Evolutionary conservation across 768 basidiomycete genomes (phyloP).

Genomic region (Tylopilus plumbeoviolaceoides): DNA sequence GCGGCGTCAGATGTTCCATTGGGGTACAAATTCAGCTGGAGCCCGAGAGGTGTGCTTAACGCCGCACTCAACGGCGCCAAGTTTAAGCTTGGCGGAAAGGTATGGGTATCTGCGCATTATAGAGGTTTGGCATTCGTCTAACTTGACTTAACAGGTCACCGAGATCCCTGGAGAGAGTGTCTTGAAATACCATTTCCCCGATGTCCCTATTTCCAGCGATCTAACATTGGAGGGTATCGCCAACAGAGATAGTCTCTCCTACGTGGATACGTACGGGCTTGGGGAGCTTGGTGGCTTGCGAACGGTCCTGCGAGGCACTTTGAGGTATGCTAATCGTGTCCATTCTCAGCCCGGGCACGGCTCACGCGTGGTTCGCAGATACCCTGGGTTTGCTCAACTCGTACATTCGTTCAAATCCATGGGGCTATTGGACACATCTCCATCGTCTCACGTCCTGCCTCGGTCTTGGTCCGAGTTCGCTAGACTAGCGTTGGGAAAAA

Average conservation of each 20-base stretch:
- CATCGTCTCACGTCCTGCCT: constrained; percentile 16
- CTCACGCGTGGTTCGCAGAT: constrained; percentile 40
- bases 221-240: constrained; percentile 78
- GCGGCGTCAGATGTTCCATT: constrained; percentile 57
- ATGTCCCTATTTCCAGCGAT: constrained; percentile 61
- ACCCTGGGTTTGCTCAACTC: constrained; percentile 75
- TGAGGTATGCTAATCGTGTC: constrained; percentile 47
- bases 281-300: constrained; percentile 39
- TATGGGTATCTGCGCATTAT: constrained; percentile 35
- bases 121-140: background rate
- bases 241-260: constrained; percentile 77
- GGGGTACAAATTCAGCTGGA: constrained; percentile 95
- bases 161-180: constrained; percentile 52
- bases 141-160: constrained; percentile 27
- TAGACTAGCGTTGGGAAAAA: constrained; percentile 32
- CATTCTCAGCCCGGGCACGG: background rate
- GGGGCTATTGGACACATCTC: constrained; percentile 55
- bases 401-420: constrained; percentile 69
- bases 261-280: constrained; percentile 63
- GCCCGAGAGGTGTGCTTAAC: constrained; percentile 77
- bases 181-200: constrained; percentile 53
- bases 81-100: constrained; percentile 57
- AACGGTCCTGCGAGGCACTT: constrained; percentile 79
- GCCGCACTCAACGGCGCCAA: constrained; percentile 73
- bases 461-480: constrained; percentile 35